phyloP scores from a whole-genome alignment of 2,329 filamentous ascomycete genomes.

The Bipolaris cookei region DNA sequence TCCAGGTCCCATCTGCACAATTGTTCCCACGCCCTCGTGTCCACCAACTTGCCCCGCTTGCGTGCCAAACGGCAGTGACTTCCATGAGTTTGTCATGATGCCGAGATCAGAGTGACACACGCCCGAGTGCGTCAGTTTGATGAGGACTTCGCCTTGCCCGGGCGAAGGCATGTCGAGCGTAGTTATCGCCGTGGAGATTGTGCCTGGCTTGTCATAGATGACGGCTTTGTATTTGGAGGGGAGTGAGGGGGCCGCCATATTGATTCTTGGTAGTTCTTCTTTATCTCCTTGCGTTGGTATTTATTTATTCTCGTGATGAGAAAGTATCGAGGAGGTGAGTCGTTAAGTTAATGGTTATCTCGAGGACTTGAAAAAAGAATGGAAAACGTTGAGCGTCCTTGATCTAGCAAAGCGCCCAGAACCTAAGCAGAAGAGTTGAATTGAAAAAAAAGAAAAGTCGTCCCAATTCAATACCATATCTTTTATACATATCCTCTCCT shows the following conservation, averaged over 20 bases:
- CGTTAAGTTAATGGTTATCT: too few relatives aligned
- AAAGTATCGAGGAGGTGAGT: background rate
- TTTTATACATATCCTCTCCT: too few relatives aligned
- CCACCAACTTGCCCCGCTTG: slow-evolving; percentile 69
- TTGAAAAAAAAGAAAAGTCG: too few relatives aligned
- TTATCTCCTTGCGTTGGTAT: background rate
- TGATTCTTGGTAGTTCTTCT: background rate
- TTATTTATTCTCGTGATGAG: background rate
- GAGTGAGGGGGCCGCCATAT: slow-evolving; percentile 25
- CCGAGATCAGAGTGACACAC: slow-evolving; percentile 69
- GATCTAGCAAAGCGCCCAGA: too few relatives aligned
- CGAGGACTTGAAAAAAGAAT: background rate
- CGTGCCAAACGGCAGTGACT: slow-evolving; percentile 64
- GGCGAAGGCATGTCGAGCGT: slow-evolving; percentile 70
- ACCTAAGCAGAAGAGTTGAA: too few relatives aligned
- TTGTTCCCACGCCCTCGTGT: slow-evolving; percentile 70
- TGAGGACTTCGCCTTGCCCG: slow-evolving; percentile 65
- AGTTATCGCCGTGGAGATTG: slow-evolving; percentile 68
- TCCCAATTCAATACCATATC: too few relatives aligned
- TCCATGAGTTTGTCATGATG: slow-evolving; percentile 59
- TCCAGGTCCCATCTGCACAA: slow-evolving; percentile 69
- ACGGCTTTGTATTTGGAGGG: slow-evolving; percentile 67
- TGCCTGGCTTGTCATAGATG: slow-evolving; percentile 70
- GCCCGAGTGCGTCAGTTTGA: slow-evolving; percentile 68
- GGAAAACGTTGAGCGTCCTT: background rate